Conservation (phyloP, 345 rosid genomes). For the Acer saccharum region DNA sequence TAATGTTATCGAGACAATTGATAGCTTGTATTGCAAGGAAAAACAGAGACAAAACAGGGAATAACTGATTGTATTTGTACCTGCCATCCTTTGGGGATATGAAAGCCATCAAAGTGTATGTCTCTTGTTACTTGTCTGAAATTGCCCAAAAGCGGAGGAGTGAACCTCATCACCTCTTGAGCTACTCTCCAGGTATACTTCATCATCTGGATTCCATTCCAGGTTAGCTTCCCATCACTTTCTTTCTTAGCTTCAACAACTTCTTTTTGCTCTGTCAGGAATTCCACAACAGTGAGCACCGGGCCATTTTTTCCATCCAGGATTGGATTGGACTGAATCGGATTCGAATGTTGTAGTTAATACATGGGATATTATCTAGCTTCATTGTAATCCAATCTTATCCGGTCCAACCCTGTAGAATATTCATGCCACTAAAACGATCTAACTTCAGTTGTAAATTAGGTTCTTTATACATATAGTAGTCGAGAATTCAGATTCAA, state of each 20-base stretch:
- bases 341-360: too few species aligned
- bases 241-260: constrained; percentile 1
- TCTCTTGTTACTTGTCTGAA: constrained; percentile 20
- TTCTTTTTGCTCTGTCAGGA: constrained; percentile 17
- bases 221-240: constrained; percentile 8
- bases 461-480: too few species aligned
- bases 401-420: neutral
- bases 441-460: too few species aligned
- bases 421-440: neutral
- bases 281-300: too few species aligned
- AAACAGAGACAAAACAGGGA: too few species aligned
- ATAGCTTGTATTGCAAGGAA: neutral
- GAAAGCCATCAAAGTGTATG: constrained; percentile 16
- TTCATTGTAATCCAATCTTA: neutral
- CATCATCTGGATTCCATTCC: constrained; percentile 28
- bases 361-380: neutral
- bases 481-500: too few species aligned
- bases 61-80: neutral
- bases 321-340: too few species aligned
- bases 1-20: constrained; percentile 7
- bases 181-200: constrained; percentile 27
- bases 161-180: constrained; percentile 25
- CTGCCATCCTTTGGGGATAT: constrained; percentile 38
- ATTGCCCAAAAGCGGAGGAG: constrained; percentile 24
- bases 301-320: too few species aligned